Base-by-base conservation (phyloP, 495 filamentous ascomycete genomes). In the Tuber umbilicatum region DNA sequence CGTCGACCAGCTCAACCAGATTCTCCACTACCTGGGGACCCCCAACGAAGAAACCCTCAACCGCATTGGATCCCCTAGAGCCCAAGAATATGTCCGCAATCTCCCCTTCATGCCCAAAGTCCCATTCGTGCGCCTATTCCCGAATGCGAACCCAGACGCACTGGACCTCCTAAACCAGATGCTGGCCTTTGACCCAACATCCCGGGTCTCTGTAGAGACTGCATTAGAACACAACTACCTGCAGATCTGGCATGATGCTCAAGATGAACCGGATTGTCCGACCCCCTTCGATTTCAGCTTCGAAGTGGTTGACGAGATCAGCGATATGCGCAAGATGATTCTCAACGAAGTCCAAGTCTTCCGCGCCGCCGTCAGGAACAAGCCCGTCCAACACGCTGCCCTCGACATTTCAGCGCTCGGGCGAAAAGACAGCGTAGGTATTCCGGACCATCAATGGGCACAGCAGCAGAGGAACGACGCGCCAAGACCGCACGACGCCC, bases 1-100 rank as follows among this genome's bases (percentile, higher is more conserved):
- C 80, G 95, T 99, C 81, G 95, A 99, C 85, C 95, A 99, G 85
- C 90, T 99, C 79, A 98, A 98, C 87, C 96, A 98, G 85, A 99
- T 99, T 82, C 88, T 99, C 69, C 94, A 98, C 86, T 97, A 96
- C 85, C 90, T 99, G 45, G 95, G 95, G 69, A 99, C 95, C 0
- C 95, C 95, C 16, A 95, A 93, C 81, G 95, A 98, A 83, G 93
- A 97, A 82, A 99, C 95, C 0, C 88, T 99, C 38, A 91, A 89
- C 41, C 93, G 95, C 72, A 98, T 99, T 80, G 96, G 95, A 42
- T 97, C 94, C 2, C 94, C 95, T 3, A 90, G 96, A 74, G 95
- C 95, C 12, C 95, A 99, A 83, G 95, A 99, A 82, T 99, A 99
- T 84, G 95, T 99, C 73, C 93, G 95, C 84, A 98, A 98, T 86